These are phyloP conservation scores for Trypanosoma mega DNA, from an alignment of 208 protist genomes.

Conservation along the genomic window DNA sequence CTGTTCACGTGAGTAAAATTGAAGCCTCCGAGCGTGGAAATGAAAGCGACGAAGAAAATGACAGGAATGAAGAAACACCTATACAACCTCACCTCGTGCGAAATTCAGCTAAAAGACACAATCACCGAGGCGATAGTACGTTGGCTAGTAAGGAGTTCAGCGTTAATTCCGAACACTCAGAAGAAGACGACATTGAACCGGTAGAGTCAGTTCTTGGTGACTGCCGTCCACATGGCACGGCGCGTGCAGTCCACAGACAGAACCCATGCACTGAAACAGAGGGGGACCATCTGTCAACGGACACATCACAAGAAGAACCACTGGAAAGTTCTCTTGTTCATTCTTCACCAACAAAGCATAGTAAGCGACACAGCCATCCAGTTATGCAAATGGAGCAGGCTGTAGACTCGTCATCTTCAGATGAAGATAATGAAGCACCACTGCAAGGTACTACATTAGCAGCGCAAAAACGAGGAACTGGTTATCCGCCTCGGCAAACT, in stretches of 20 bases:
- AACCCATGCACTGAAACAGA: neutral
- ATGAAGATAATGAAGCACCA: constrained; percentile 9
- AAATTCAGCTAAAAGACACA: neutral
- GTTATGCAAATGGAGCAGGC: constrained; percentile 5
- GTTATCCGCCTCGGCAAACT: neutral
- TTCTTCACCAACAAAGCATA: neutral
- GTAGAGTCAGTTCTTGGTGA: neutral
- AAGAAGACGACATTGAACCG: neutral
- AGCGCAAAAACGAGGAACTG: constrained; percentile 5
- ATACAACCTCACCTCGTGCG: neutral
- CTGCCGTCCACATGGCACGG: neutral
- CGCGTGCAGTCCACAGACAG: neutral
- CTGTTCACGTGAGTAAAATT: neutral
- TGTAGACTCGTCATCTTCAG: constrained; percentile 2
- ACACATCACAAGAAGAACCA: constrained; percentile 22
- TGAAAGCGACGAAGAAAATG: constrained; percentile 2
- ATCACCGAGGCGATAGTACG: neutral
- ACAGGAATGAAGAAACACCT: constrained; percentile 1
- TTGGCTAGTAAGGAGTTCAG: neutral
- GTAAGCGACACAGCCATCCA: neutral
- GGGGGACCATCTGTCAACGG: neutral
- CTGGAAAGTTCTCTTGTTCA: constrained; percentile 2
- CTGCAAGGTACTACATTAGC: constrained; percentile 12
- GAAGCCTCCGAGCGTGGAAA: neutral
- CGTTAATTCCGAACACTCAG: neutral